Conservation (phyloP, 805 yeast species). For the Candida caryicola region DNA sequence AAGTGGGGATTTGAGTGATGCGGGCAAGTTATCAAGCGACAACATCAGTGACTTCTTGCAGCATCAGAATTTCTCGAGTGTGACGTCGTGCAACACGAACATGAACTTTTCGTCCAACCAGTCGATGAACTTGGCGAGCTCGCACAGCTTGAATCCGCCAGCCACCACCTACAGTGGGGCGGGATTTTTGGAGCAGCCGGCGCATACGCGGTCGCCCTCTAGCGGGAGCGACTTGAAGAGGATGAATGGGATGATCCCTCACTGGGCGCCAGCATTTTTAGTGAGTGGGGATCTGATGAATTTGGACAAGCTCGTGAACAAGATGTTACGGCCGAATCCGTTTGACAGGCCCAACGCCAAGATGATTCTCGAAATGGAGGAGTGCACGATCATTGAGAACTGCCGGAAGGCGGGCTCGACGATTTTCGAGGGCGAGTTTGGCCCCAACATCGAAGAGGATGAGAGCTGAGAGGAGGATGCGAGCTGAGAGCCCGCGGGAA, state of each 20-base stretch:
- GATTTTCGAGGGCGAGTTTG: constrained; percentile 93
- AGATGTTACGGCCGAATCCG: constrained; percentile 89
- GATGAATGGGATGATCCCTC: constrained; percentile 50
- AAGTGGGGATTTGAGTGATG: constrained; percentile 93
- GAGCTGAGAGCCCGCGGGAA: too few species aligned
- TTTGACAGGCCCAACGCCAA: constrained; percentile 75
- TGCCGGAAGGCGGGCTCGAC: constrained; percentile 90
- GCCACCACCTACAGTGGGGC: background rate
- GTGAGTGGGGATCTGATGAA: constrained; percentile 51
- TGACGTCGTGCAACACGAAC: constrained; percentile 21
- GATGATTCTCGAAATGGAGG: constrained; percentile 65
- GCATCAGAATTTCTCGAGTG: constrained; percentile 34
- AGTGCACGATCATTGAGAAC: constrained; percentile 72
- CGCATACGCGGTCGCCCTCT: constrained; percentile 1
- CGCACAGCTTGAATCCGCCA: constrained; percentile 5
- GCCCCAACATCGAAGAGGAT: constrained; percentile 49
- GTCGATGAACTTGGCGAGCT: constrained; percentile 6
- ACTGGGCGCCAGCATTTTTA: constrained; percentile 86
- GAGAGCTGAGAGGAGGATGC: too few species aligned
- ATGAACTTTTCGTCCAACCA: constrained; percentile 8
- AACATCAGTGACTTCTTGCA: constrained; percentile 42
- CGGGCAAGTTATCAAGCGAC: constrained; percentile 71
- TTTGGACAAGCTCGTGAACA: constrained; percentile 74
- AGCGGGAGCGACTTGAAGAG: constrained; percentile 1
- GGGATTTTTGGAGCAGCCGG: constrained; percentile 6